Evolutionary conservation across 495 filamentous ascomycete species (phyloP).

Genomic region (Hypoxylon crocopeplum): DNA sequence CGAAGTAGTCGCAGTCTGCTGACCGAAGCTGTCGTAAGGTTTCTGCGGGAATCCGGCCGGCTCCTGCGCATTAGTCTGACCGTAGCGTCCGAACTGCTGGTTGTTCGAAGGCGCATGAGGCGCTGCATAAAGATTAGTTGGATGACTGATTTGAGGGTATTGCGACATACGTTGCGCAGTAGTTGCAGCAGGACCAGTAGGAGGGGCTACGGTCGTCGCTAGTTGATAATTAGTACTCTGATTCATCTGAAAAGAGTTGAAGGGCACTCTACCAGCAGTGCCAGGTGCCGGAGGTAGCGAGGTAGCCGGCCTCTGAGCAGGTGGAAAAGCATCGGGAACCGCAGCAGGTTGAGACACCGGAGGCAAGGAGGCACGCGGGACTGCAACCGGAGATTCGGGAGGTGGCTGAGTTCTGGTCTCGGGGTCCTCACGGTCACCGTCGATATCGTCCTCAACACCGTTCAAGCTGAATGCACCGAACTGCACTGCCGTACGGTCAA

Average conservation of each 20-base stretch:
- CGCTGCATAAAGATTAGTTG: slow-evolving; percentile 33
- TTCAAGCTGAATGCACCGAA: slow-evolving; percentile 96
- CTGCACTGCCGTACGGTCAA: slow-evolving; percentile 92
- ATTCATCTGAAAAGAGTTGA: slow-evolving; percentile 2
- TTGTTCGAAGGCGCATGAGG: slow-evolving; percentile 48
- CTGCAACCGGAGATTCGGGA: slow-evolving; percentile 89
- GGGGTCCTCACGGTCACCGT: slow-evolving; percentile 91
- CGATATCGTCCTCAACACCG: slow-evolving; percentile 80
- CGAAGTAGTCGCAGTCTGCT: slow-evolving; percentile 63
- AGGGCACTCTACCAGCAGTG: slow-evolving; percentile 47
- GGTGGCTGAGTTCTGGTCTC: slow-evolving; percentile 95
- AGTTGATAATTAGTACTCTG: slow-evolving; percentile 36
- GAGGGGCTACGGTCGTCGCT: slow-evolving; percentile 44
- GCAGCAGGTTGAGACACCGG: slow-evolving; percentile 67
- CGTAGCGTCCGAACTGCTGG: slow-evolving; percentile 78
- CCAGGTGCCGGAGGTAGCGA: slow-evolving; percentile 59
- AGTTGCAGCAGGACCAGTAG: slow-evolving; percentile 41
- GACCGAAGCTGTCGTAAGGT: slow-evolving; percentile 84
- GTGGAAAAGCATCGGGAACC: slow-evolving; percentile 62
- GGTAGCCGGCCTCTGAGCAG: slow-evolving; percentile 71
- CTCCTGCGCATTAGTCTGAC: slow-evolving; percentile 62
- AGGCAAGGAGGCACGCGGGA: slow-evolving; percentile 87
- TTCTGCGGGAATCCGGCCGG: slow-evolving; percentile 72
- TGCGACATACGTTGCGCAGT: slow-evolving; percentile 44
- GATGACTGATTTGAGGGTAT: slow-evolving; percentile 36